Evolutionary conservation across 139 green algal species (phyloP).

Genomic region (Chlorella sp.): DNA sequence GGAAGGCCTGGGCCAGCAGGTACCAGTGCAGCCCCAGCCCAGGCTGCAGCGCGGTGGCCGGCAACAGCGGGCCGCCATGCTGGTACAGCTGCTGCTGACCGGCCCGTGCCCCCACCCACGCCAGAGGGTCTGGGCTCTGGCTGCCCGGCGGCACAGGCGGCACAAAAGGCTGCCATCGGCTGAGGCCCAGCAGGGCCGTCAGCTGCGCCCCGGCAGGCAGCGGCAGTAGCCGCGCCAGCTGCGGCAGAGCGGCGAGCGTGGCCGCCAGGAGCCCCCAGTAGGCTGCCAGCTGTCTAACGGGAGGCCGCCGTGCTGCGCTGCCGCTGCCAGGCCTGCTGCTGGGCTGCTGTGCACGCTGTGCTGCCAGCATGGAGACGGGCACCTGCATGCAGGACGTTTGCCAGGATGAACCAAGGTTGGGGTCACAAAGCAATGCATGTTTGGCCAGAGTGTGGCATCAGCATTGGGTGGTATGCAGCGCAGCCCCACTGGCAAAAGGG

Average conservation of each 20-base stretch:
- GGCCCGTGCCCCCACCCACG: background rate
- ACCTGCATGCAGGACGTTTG: background rate
- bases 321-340: background rate
- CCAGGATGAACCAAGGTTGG: too few relatives aligned
- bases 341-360: background rate
- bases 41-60: constrained; percentile 15
- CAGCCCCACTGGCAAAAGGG: too few relatives aligned
- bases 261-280: background rate
- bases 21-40: constrained; percentile 44
- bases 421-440: too few relatives aligned
- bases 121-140: background rate
- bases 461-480: too few relatives aligned
- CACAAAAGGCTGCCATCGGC: background rate
- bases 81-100: constrained; percentile 13
- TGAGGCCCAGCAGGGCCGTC: background rate
- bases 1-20: constrained; percentile 31
- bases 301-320: background rate
- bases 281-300: background rate
- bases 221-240: background rate
- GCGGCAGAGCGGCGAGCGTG: background rate
- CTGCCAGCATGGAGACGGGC: background rate
- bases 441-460: too few relatives aligned
- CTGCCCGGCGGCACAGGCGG: background rate
- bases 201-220: background rate
- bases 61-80: background rate